phyloP scores from a whole-genome alignment of 352 stramenopile genomes.

The Pythium sp. region DNA sequence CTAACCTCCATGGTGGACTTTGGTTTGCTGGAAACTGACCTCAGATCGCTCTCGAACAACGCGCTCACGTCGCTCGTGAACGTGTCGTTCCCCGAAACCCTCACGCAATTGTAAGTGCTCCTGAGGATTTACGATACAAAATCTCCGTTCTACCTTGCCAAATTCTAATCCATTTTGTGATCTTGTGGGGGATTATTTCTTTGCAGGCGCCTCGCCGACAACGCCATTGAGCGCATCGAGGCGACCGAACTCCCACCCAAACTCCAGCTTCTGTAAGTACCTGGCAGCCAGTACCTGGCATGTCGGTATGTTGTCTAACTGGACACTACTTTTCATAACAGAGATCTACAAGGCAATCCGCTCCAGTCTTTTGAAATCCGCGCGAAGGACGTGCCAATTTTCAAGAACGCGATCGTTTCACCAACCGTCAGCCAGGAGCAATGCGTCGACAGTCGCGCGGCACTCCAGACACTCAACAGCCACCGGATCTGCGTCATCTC shows the following conservation, averaged over 20 bases:
- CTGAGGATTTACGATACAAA: not conserved
- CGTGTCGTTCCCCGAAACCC: constrained; percentile 6
- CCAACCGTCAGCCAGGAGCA: not conserved
- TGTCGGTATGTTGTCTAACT: not conserved
- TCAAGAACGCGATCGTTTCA: not conserved
- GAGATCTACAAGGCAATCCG: constrained; percentile 13
- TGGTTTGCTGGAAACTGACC: not conserved
- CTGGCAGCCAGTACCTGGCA: no score
- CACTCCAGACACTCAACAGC: constrained; percentile 5
- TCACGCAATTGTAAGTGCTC: constrained; percentile 3
- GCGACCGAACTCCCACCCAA: not conserved
- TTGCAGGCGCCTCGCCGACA: constrained; percentile 9
- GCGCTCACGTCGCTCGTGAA: constrained; percentile 7
- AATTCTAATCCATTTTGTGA: not conserved
- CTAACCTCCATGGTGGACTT: not conserved
- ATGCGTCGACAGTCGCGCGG: constrained; percentile 6
- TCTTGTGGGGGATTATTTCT: not conserved
- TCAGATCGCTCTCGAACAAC: constrained; percentile 14
- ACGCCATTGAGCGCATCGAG: constrained; percentile 16
- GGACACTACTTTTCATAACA: not conserved
- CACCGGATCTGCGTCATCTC: constrained; percentile 20
- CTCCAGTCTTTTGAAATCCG: constrained; percentile 17
- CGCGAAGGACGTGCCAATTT: constrained; percentile 11
- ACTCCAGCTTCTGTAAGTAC: constrained; percentile 13
- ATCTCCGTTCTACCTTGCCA: not conserved